phyloP scores from a whole-genome alignment of 192 early-diverging fungal genomes.

The Geranomyces michiganensis region DNA sequence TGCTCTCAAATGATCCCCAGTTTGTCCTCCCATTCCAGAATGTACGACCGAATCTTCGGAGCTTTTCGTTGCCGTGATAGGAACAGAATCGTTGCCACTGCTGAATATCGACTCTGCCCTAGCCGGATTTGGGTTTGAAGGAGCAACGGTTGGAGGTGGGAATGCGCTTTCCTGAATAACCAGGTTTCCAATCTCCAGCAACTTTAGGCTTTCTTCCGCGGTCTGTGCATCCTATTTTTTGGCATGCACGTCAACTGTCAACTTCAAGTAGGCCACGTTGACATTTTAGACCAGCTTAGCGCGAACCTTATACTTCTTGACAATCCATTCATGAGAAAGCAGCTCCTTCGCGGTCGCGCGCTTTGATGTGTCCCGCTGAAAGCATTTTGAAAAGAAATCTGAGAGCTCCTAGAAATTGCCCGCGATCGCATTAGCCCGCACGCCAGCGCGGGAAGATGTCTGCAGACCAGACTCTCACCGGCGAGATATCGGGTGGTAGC shows the following conservation, averaged over 20 bases:
- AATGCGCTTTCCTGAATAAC: slow-evolving; percentile 23
- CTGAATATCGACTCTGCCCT: too few species aligned
- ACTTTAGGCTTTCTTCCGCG: slow-evolving; percentile 27
- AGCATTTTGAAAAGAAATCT: slow-evolving; percentile 80
- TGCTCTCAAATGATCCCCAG: neutral
- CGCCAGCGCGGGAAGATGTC: too few species aligned
- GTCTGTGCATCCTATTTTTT: slow-evolving; percentile 25
- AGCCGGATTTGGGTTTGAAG: neutral
- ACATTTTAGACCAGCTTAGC: too few species aligned
- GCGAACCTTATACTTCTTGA: slow-evolving; percentile 30
- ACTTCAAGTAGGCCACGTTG: too few species aligned
- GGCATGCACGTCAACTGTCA: too few species aligned
- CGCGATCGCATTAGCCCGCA: too few species aligned
- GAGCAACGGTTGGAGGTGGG: neutral
- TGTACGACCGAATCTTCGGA: too few species aligned
- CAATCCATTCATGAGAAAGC: slow-evolving; percentile 76
- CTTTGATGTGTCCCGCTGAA: slow-evolving; percentile 73
- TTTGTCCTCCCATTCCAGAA: neutral
- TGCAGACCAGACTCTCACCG: slow-evolving; percentile 31
- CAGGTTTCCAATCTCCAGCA: slow-evolving; percentile 25
- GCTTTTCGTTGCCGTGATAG: neutral
- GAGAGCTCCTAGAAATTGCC: slow-evolving; percentile 56
- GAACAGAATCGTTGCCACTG: neutral
- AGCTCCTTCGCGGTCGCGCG: slow-evolving; percentile 73
- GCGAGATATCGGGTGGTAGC: slow-evolving; percentile 76